phyloP scores from a whole-genome alignment of 2,329 filamentous ascomycete species.

The Talaromyces sp. region DNA sequence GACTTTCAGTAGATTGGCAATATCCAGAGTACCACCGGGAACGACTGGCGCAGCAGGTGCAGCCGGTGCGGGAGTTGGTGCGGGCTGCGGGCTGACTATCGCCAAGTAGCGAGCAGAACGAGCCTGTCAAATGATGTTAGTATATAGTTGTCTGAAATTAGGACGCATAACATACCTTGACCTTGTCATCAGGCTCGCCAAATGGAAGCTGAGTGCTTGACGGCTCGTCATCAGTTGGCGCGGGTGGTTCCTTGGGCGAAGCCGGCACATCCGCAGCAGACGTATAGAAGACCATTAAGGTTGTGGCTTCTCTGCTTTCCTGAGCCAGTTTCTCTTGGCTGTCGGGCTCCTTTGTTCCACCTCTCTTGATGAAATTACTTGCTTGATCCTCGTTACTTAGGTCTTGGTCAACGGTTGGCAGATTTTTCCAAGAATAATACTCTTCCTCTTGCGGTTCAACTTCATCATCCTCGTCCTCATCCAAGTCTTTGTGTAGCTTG shows the following conservation, averaged over 20 bases:
- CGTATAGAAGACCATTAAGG: constrained; percentile 48
- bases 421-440: constrained; percentile 32
- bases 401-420: constrained; percentile 36
- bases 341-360: constrained; percentile 37
- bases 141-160: no score
- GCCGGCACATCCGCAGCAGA: constrained; percentile 45
- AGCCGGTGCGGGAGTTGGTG: constrained; percentile 21
- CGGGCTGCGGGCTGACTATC: constrained; percentile 32
- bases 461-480: constrained; percentile 59
- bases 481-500: constrained; percentile 52
- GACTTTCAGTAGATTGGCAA: constrained; percentile 41
- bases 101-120: constrained; percentile 44
- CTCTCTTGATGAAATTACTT: constrained; percentile 42
- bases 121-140: constrained; percentile 25
- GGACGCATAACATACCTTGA: constrained; percentile 33
- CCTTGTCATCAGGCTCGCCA: constrained; percentile 41
- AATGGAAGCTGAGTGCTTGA: constrained; percentile 37
- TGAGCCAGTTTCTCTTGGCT: constrained; percentile 45
- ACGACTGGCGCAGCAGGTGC: constrained; percentile 15
- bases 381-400: constrained; percentile 34
- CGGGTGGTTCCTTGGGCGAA: constrained; percentile 46
- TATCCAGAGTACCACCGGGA: constrained; percentile 32
- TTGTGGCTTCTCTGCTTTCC: constrained; percentile 45
- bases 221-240: constrained; percentile 36
- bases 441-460: constrained; percentile 43